phyloP scores from a whole-genome alignment of 495 filamentous ascomycete genomes.

The Aspergillus steynii region DNA sequence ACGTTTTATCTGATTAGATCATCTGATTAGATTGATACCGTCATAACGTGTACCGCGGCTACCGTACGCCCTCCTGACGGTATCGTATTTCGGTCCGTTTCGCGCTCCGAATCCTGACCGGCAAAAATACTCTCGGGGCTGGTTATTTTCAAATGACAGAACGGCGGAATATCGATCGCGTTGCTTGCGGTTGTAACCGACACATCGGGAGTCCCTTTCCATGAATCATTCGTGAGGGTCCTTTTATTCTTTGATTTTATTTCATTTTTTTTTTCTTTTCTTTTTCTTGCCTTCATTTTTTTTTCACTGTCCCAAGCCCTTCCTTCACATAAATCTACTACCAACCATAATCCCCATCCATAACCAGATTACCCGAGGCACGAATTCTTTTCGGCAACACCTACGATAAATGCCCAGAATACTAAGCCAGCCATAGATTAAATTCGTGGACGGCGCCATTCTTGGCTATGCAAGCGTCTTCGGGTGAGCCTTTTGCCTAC shows the following conservation, averaged over 20 bases:
- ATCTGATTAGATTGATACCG: constrained; percentile 10
- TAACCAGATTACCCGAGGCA: no score
- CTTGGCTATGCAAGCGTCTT: not conserved
- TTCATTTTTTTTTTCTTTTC: not conserved
- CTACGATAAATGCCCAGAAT: not conserved
- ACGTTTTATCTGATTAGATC: constrained; percentile 28
- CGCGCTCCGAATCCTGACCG: no score
- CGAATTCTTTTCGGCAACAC: no score
- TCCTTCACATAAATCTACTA: no score
- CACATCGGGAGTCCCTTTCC: not conserved
- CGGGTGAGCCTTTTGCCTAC: not conserved
- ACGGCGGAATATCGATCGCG: not conserved
- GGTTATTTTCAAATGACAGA: not conserved
- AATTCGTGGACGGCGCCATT: not conserved
- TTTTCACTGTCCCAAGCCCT: not conserved
- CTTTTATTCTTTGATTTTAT: no score
- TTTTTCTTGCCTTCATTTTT: not conserved
- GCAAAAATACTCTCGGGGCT: no score
- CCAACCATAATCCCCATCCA: no score
- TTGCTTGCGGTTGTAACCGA: constrained; percentile 1
- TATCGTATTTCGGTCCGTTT: not conserved
- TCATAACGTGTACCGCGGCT: constrained; percentile 3
- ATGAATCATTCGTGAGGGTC: not conserved
- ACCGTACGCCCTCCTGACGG: not conserved
- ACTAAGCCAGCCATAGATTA: not conserved